A percentile compares a stretch with the other conserved stretches of the same genome.
Conservation (phyloP, 2,329 filamentous ascomycete species). For the Phialemonium atrogriseum region DNA sequence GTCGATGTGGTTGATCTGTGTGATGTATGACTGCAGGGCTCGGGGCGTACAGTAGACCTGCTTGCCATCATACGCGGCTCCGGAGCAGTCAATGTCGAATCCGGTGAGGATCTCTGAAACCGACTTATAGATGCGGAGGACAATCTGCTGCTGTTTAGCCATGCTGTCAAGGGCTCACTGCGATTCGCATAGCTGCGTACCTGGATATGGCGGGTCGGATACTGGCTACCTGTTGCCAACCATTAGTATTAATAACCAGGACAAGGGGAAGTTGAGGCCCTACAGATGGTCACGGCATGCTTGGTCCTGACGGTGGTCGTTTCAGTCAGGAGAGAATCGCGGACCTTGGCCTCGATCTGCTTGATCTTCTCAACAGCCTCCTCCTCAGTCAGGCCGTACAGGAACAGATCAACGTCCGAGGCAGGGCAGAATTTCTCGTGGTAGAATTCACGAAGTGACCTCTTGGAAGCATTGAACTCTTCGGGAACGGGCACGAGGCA, state of each 20-base stretch:
- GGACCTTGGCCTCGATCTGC: conserved; percentile 67
- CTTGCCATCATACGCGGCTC: conserved; percentile 70
- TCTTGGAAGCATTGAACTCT: conserved; percentile 53
- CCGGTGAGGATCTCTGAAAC: conserved; percentile 78
- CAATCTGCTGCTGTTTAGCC: conserved; percentile 47
- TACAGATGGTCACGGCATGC: conserved; percentile 72
- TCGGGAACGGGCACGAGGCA: conserved; percentile 64
- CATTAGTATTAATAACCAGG: not conserved
- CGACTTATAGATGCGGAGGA: conserved; percentile 77
- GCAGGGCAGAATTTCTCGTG: conserved; percentile 75
- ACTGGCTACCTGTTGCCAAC: conserved; percentile 52
- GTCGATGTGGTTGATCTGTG: conserved; percentile 74
- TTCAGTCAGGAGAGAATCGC: conserved; percentile 72
- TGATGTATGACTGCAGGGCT: conserved; percentile 70
- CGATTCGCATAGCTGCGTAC: too few relatives aligned
- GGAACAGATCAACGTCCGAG: conserved; percentile 79
- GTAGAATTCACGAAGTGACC: conserved; percentile 62
- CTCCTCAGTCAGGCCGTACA: conserved; percentile 72
- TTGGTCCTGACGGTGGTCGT: conserved; percentile 79
- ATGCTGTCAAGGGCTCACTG: too few relatives aligned
- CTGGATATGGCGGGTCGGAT: conserved; percentile 73
- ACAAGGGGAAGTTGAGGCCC: conserved; percentile 5
- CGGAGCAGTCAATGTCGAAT: conserved; percentile 81
- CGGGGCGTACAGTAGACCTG: conserved; percentile 75
- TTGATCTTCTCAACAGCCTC: conserved; percentile 77